Conservation (phyloP, 768 basidiomycete species). For the Infundibulicybe gibba region DNA sequence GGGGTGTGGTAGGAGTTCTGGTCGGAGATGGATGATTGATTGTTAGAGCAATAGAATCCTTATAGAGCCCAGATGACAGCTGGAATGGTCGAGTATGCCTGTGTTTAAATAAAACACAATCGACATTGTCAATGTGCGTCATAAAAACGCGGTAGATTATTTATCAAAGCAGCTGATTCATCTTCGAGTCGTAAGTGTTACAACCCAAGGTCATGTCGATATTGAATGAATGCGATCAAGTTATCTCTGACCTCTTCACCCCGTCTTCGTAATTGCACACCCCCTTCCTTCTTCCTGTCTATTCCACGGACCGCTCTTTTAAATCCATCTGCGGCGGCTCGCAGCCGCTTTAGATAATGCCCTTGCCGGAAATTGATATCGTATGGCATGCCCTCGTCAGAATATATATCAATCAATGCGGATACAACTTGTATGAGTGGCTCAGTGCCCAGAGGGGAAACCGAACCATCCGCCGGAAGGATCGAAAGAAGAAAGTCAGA, state of each 20-base stretch:
- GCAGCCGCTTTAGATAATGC: constrained; percentile 50
- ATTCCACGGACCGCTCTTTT: constrained; percentile 61
- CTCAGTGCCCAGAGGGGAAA: constrained; percentile 52
- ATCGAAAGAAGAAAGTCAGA: constrained; percentile 64
- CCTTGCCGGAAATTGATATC: constrained; percentile 78
- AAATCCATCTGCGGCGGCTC: constrained; percentile 56
- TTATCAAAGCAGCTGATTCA: no score
- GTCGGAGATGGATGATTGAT: no score
- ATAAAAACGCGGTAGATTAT: no score
- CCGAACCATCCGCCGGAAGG: constrained; percentile 38
- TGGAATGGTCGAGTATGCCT: no score
- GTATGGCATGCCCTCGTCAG: constrained; percentile 78
- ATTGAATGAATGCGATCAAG: constrained; percentile 70
- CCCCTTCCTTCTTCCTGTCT: constrained; percentile 64
- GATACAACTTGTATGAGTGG: constrained; percentile 75
- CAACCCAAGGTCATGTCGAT: constrained; percentile 54
- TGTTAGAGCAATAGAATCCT: no score
- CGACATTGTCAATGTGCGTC: not conserved
- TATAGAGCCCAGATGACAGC: no score
- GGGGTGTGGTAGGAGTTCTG: not conserved
- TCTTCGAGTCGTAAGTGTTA: constrained; percentile 14
- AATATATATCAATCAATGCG: constrained; percentile 89
- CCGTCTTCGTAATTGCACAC: constrained; percentile 58
- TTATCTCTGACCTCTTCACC: constrained; percentile 80
- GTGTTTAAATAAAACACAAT: no score